Evolutionary conservation across 345 rosid species (phyloP).

Genomic region (Lepidium sativum): DNA sequence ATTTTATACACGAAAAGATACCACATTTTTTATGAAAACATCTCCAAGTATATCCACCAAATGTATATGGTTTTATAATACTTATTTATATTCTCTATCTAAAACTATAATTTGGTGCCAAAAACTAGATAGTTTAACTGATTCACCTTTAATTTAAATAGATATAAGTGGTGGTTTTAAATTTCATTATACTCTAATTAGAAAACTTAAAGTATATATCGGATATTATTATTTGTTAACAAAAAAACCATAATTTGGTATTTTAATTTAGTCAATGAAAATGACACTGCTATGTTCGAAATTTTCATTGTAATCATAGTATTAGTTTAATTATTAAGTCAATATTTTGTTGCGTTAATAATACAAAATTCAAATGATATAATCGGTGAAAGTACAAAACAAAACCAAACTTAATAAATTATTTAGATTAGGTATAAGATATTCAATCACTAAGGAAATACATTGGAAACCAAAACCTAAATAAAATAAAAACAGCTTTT

Average conservation of each 20-base stretch:
- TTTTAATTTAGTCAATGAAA: constrained; percentile 15
- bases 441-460: not conserved
- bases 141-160: no score
- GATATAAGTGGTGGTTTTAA: no score
- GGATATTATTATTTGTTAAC: no score
- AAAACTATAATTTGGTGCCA: not conserved
- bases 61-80: no score
- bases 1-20: not conserved
- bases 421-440: not conserved
- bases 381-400: constrained; percentile 5
- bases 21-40: not conserved
- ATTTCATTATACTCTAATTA: no score
- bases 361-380: not conserved
- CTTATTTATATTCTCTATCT: not conserved
- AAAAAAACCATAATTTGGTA: not conserved
- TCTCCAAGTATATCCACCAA: not conserved
- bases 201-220: no score
- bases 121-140: no score
- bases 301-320: not conserved
- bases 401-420: not conserved
- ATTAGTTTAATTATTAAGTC: not conserved
- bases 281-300: not conserved
- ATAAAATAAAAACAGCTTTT: not conserved
- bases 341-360: not conserved
- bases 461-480: constrained; percentile 12